A percentile compares a stretch with the other conserved stretches of the same genome.
These are phyloP conservation scores for Penicillium flavigenum DNA, from an alignment of 495 filamentous ascomycete genomes.

Conservation along the genomic window DNA sequence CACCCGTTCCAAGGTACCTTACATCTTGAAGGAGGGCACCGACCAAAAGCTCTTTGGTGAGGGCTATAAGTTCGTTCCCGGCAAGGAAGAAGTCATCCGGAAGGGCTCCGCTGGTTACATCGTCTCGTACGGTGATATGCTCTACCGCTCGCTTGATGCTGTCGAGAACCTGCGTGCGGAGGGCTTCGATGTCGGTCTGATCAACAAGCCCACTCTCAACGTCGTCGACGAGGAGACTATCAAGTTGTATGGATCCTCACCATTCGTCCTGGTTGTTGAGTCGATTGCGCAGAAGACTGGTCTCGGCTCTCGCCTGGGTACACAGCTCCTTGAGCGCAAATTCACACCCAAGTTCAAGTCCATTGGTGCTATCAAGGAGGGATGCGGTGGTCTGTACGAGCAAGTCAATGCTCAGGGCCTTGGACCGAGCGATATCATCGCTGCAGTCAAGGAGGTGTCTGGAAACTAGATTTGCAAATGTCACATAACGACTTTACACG, in stretches of 20 bases:
- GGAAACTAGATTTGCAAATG: slow-evolving; percentile 20
- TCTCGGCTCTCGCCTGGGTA: slow-evolving; percentile 41
- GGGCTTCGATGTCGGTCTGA: slow-evolving; percentile 37
- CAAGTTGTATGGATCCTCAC: slow-evolving; percentile 34
- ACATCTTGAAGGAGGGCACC: slow-evolving; percentile 40
- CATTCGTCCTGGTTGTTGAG: slow-evolving; percentile 40
- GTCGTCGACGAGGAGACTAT: slow-evolving; percentile 42
- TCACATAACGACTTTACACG: slow-evolving; percentile 3
- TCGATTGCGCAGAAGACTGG: slow-evolving; percentile 44
- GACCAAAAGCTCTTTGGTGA: slow-evolving; percentile 39
- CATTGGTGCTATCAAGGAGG: slow-evolving; percentile 39
- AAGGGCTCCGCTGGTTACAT: slow-evolving; percentile 38
- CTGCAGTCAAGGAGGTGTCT: slow-evolving; percentile 30
- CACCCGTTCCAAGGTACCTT: slow-evolving; percentile 42
- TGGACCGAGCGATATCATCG: slow-evolving; percentile 34
- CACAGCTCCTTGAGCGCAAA: slow-evolving; percentile 35
- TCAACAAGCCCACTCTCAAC: slow-evolving; percentile 45
- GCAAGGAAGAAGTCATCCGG: slow-evolving; percentile 42
- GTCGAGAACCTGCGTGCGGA: slow-evolving; percentile 36
- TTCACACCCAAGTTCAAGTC: slow-evolving; percentile 38
- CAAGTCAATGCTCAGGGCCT: slow-evolving; percentile 42
- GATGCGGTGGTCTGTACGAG: slow-evolving; percentile 39
- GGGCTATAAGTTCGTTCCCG: slow-evolving; percentile 40
- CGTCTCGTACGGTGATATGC: slow-evolving; percentile 43
- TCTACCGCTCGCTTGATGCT: slow-evolving; percentile 43